phyloP scores from a whole-genome alignment of 139 green algal species.

The Asterochloris erici region DNA sequence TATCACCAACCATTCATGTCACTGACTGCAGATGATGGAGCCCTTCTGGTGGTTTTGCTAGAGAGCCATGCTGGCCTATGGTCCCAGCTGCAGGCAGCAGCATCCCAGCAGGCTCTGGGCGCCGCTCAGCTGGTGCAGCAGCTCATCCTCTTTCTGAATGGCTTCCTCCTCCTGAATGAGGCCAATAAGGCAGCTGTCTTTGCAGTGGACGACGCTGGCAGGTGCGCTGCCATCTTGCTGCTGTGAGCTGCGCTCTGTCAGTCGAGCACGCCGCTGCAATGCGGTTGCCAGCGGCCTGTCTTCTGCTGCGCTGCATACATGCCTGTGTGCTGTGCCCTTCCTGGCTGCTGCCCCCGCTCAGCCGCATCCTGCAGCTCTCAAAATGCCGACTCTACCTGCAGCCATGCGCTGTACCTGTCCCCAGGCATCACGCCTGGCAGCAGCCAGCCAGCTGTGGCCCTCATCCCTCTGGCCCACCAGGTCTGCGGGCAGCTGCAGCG shows the following conservation, averaged over 20 bases:
- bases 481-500: neutral
- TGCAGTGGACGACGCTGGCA: slow-evolving; percentile 7
- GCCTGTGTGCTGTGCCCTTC: neutral
- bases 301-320: neutral
- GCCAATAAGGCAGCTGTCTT: slow-evolving; percentile 38
- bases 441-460: neutral
- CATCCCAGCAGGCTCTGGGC: neutral
- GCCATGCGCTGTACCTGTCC: slow-evolving; percentile 6
- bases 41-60: slow-evolving; percentile 20
- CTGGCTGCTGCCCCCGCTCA: neutral
- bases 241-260: neutral
- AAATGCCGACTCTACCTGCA: slow-evolving; percentile 1
- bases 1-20: neutral
- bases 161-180: slow-evolving; percentile 36
- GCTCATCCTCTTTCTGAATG: slow-evolving; percentile 35
- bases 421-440: neutral
- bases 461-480: slow-evolving; percentile 3
- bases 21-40: slow-evolving; percentile 18
- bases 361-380: neutral
- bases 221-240: neutral
- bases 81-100: neutral
- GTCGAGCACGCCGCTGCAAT: neutral
- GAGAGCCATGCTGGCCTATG: slow-evolving; percentile 16
- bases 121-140: slow-evolving; percentile 19
- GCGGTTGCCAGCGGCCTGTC: neutral